Evolutionary conservation across 1,284 basidiomycete species (phyloP).

Genomic region (Moniliophthora roreri): DNA sequence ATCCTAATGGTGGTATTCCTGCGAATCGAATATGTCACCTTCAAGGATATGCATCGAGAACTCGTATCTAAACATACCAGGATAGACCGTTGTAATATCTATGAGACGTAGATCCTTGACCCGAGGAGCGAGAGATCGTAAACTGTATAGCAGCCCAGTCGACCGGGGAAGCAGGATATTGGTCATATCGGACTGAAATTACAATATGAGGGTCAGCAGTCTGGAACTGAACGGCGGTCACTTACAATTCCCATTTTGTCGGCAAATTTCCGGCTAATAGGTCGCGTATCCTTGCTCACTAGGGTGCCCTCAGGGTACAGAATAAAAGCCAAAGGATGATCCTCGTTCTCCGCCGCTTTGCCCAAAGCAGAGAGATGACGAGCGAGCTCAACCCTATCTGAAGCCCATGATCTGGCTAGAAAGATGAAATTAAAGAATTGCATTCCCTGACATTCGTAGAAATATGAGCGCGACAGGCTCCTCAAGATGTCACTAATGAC

Average conservation of each 20-base stretch:
- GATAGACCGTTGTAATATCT: conserved; percentile 90
- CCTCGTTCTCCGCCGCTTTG: conserved; percentile 57
- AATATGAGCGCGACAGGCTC: not conserved
- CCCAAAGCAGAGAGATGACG: conserved; percentile 58
- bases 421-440: conserved; percentile 93
- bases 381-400: conserved; percentile 71
- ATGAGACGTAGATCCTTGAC: conserved; percentile 79
- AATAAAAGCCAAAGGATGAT: conserved; percentile 78
- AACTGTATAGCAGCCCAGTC: conserved; percentile 85
- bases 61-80: conserved; percentile 48
- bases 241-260: conserved; percentile 81
- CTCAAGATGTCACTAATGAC: conserved; percentile 23
- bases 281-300: conserved; percentile 79
- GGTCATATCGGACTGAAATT: conserved; percentile 78
- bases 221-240: no score
- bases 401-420: conserved; percentile 51
- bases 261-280: conserved; percentile 81
- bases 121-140: conserved; percentile 78
- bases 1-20: conserved; percentile 70
- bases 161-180: conserved; percentile 87
- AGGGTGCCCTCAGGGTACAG: conserved; percentile 95
- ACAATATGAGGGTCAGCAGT: no score
- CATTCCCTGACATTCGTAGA: conserved; percentile 61
- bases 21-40: conserved; percentile 9
- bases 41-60: conserved; percentile 6